Evolutionary conservation across 257 asterid genomes (phyloP).

Genomic region (Mitragyna speciosa): DNA sequence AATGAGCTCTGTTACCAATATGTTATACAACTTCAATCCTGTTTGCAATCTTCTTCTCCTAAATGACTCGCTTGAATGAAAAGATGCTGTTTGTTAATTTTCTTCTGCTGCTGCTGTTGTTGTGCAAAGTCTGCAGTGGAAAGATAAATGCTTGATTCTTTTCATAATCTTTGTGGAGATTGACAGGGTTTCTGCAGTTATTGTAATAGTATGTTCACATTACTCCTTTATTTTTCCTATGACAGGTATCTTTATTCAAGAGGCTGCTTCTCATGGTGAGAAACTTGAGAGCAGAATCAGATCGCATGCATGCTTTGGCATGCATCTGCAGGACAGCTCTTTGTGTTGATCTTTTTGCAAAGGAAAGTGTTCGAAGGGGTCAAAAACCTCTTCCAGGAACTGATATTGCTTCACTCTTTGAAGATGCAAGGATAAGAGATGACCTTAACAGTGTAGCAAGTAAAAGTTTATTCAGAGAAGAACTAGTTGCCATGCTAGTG

Average conservation of each 20-base stretch:
- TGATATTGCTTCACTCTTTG: constrained; percentile 80
- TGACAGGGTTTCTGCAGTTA: neutral
- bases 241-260: constrained; percentile 80
- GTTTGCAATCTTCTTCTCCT: neutral
- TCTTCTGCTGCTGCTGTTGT: neutral
- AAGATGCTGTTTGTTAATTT: neutral
- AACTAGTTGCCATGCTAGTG: constrained; percentile 82
- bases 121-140: neutral
- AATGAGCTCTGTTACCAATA: neutral
- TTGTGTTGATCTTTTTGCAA: constrained; percentile 88
- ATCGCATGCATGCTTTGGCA: constrained; percentile 92
- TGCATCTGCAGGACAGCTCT: constrained; percentile 94
- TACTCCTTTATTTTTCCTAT: neutral
- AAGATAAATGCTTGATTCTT: too few relatives aligned
- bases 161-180: neutral
- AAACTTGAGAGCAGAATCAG: constrained; percentile 92
- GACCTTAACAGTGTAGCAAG: constrained; percentile 79
- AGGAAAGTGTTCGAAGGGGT: constrained; percentile 84
- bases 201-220: neutral
- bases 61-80: neutral
- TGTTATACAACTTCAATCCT: neutral
- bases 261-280: constrained; percentile 91
- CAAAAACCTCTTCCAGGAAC: constrained; percentile 90
- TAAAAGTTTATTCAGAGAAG: constrained; percentile 87
- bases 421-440: constrained; percentile 66